Evolutionary conservation across 345 rosid species (phyloP), one percentile per base, ranked within the genome.

Genomic region (Euphorbia peplus): DNA sequence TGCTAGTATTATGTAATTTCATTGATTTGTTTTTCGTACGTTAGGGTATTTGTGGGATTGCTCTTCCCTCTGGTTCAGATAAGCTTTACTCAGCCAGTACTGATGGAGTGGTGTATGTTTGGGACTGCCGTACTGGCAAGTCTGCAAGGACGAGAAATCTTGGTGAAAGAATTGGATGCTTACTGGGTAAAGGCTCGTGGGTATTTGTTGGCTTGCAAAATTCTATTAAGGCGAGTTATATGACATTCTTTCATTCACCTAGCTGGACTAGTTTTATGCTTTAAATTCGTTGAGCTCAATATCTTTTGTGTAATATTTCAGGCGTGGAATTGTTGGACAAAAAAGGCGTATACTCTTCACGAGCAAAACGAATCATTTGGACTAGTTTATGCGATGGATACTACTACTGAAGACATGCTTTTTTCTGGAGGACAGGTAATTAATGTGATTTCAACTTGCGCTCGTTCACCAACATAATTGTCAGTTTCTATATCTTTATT

Each of bases 361-460:
- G 29, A 63, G 14, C 85, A 83, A 22, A 77, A 63, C 9, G 84
- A 80, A 25, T 76, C 81, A 3, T 75, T 76, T 52, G 92, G 90
- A 54, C 82, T 83, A 41, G 84, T 87, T 30, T 60, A 71, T 66
- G 81, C 84, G 46, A 77, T 84, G 79, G 73, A 61, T 53, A 70
- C 69, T 70, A n/a, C n/a, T n/a, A 81, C 70, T 10, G 64, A 62
- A 0, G 79, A 80, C 50, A 79, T 79, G 86, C 83, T 84, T 8
- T 87, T 84, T 35, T 92, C 90, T 64, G 96, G 89, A 30, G 78
- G 74, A 1, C 83, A 84, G 85, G 90, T 88, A 72, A 78, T 60
- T 60, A 9, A 10, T 57, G n/a, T 41, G 37, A 2, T 32, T n/a
- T 35, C 4, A 8, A 35, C 8, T 8, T 35, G 8, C 39, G 8